A percentile compares a stretch with the other conserved stretches of the same genome.
These are phyloP conservation scores for Colletotrichum tanaceti DNA, from an alignment of 2,329 filamentous ascomycete species.

Conservation along the genomic window DNA sequence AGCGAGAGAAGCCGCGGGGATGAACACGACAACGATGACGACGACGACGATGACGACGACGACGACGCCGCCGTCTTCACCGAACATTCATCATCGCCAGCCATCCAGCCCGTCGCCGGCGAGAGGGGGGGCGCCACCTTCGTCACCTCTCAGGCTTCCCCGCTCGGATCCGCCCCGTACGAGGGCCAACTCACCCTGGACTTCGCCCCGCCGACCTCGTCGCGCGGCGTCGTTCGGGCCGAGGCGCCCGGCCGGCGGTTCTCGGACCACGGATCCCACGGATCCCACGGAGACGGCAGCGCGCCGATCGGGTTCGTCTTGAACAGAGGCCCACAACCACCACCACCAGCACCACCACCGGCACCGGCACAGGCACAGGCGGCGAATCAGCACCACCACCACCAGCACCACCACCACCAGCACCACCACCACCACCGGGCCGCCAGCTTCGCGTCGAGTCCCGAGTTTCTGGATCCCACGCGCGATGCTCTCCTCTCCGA, in stretches of 20 bases:
- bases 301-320: slow-evolving; percentile 34
- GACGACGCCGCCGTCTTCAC: not conserved
- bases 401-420: too few species aligned
- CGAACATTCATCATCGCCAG: slow-evolving; percentile 23
- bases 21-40: too few species aligned
- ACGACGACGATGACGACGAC: too few species aligned
- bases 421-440: too few species aligned
- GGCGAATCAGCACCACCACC: too few species aligned
- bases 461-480: slow-evolving; percentile 6
- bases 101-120: not conserved
- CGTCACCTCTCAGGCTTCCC: slow-evolving; percentile 17
- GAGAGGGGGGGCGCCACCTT: slow-evolving; percentile 16
- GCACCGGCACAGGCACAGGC: too few species aligned
- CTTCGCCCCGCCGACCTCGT: slow-evolving; percentile 6
- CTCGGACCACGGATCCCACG: slow-evolving; percentile 27
- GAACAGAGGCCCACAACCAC: slow-evolving; percentile 22
- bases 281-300: slow-evolving; percentile 26
- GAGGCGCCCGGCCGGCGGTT: slow-evolving; percentile 26
- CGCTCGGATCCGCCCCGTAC: not conserved
- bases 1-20: slow-evolving; percentile 14
- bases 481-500: slow-evolving; percentile 15
- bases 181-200: slow-evolving; percentile 18
- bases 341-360: too few species aligned
- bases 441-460: slow-evolving; percentile 14
- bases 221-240: not conserved